Percentiles rank a stretch among this genome's conserved stretches.
Conservation (phyloP, 2,329 filamentous ascomycete species). For the Penicillium sp. region DNA sequence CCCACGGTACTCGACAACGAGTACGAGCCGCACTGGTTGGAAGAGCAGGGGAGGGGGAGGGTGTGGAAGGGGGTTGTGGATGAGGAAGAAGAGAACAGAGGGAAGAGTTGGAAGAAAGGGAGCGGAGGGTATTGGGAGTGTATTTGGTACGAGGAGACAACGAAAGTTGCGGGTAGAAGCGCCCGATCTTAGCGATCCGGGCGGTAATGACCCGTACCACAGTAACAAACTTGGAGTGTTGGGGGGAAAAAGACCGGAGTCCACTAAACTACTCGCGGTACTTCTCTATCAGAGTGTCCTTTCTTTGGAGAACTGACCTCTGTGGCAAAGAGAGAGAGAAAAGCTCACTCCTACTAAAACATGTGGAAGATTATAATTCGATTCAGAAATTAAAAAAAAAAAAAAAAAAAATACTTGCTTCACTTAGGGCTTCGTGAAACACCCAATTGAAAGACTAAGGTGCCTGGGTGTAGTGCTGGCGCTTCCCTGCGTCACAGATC, state of each 20-base stretch:
- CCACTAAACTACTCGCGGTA: background rate
- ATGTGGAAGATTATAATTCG: background rate
- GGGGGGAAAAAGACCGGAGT: background rate
- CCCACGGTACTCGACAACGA: conserved; percentile 28
- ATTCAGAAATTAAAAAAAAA: background rate
- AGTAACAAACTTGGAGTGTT: background rate
- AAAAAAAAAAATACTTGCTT: background rate
- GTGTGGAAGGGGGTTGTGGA: conserved; percentile 16
- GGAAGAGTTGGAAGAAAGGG: conserved; percentile 22
- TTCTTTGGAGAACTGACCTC: background rate
- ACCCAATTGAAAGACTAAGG: background rate
- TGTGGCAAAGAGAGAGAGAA: no score
- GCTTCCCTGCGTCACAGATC: background rate
- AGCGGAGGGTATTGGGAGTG: conserved; percentile 23
- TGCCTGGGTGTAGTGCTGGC: background rate
- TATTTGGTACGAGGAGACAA: conserved; percentile 18
- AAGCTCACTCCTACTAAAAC: no score
- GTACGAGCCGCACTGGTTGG: conserved; percentile 32
- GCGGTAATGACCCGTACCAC: conserved; percentile 6
- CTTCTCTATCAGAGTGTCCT: background rate
- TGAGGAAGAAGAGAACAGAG: conserved; percentile 19
- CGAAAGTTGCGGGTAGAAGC: background rate
- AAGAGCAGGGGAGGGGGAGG: conserved; percentile 22
- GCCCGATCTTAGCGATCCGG: conserved; percentile 8
- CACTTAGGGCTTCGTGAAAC: background rate